Evolutionary conservation across 192 early-diverging fungal species (phyloP).

Genomic region (Backusella liffmaniae): DNA sequence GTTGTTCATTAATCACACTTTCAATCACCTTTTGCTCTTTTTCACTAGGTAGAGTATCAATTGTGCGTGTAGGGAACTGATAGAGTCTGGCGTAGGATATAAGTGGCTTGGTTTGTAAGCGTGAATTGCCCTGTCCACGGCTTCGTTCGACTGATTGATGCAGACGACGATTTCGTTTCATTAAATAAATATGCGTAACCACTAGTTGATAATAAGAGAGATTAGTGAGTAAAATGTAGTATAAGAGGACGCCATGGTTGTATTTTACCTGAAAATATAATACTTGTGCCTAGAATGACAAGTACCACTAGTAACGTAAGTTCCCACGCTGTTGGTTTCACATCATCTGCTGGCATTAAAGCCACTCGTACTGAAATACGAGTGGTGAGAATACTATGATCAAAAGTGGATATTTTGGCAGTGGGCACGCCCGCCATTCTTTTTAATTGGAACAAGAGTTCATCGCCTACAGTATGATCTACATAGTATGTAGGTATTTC

Average conservation of each 20-base stretch:
- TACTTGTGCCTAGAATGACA: slow-evolving; percentile 40
- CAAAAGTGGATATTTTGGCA: not conserved
- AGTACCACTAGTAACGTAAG: slow-evolving; percentile 46
- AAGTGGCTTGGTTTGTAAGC: slow-evolving; percentile 12
- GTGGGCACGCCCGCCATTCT: not conserved
- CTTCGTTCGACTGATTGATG: slow-evolving; percentile 4
- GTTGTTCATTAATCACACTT: not conserved
- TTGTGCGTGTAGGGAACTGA: slow-evolving; percentile 38
- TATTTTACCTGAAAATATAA: slow-evolving; percentile 43
- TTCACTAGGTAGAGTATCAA: slow-evolving; percentile 16
- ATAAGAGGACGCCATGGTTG: too few relatives aligned
- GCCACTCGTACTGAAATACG: slow-evolving; percentile 20
- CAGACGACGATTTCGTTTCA: slow-evolving; percentile 11
- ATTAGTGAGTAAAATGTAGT: too few relatives aligned
- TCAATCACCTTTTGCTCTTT: not conserved
- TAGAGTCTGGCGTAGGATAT: slow-evolving; percentile 15
- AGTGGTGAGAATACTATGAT: not conserved
- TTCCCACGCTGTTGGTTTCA: slow-evolving; percentile 46
- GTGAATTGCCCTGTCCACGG: not conserved
- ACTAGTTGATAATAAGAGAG: not conserved
- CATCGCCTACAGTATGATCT: slow-evolving; percentile 8
- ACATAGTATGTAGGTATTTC: slow-evolving; percentile 30
- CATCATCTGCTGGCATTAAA: slow-evolving; percentile 23
- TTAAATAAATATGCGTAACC: slow-evolving; percentile 10
- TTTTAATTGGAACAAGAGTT: slow-evolving; percentile 22